These are phyloP conservation scores for Hygrophila difformis DNA, from an alignment of 257 asterid genomes.

Conservation along the genomic window DNA sequence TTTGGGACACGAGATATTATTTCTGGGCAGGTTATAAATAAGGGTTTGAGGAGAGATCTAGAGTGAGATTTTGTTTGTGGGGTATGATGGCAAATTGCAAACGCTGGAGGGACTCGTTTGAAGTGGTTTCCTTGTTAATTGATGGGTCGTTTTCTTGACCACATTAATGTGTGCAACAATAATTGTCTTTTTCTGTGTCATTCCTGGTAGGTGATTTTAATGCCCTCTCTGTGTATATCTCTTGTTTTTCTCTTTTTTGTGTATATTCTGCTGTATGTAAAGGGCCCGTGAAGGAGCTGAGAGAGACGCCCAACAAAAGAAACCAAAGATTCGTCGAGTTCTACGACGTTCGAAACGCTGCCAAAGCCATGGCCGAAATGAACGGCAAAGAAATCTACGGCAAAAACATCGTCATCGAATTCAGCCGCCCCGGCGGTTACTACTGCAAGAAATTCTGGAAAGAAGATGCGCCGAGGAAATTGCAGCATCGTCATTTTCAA, in stretches of 20 bases:
- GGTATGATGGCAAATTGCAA: background rate
- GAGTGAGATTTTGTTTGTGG: background rate
- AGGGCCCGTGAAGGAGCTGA: constrained; percentile 87
- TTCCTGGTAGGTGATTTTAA: constrained; percentile 9
- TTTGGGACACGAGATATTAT: too few species aligned
- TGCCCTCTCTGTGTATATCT: background rate
- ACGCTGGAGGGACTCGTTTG: background rate
- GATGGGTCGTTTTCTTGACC: constrained; percentile 49
- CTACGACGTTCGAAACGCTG: constrained; percentile 68
- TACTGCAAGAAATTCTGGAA: constrained; percentile 16
- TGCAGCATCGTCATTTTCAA: too few species aligned
- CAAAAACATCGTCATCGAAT: constrained; percentile 37
- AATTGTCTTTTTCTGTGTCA: constrained; percentile 21
- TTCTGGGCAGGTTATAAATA: too few species aligned
- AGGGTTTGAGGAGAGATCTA: background rate
- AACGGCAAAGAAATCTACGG: constrained; percentile 47
- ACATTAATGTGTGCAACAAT: constrained; percentile 18
- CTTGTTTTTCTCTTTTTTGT: background rate
- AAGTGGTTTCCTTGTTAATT: constrained; percentile 13
- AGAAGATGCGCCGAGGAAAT: too few species aligned
- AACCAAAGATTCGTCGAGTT: constrained; percentile 78
- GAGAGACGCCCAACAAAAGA: constrained; percentile 75
- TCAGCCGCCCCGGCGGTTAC: constrained; percentile 80
- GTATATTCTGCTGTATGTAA: background rate
- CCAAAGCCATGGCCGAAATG: constrained; percentile 52